Evolutionary conservation across 805 yeast genomes (phyloP).

Genomic region (Kluyveromyces siamensis): DNA sequence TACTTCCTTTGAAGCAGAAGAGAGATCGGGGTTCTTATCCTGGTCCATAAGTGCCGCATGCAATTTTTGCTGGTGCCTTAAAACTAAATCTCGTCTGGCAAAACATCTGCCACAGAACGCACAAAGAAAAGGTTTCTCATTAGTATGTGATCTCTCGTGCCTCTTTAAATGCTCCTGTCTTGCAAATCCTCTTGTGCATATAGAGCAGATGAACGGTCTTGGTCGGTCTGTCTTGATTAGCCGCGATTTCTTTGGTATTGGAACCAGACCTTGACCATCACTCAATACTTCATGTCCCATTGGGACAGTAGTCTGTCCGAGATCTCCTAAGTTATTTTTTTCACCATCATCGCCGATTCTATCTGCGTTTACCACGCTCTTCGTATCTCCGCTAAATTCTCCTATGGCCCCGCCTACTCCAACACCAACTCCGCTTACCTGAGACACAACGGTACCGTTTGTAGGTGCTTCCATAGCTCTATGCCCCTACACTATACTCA

Average conservation of each 20-base stretch:
- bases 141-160: conserved; percentile 90
- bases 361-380: not conserved
- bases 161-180: conserved; percentile 89
- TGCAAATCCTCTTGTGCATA: conserved; percentile 94
- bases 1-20: conserved; percentile 9
- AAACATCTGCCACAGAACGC: conserved; percentile 94
- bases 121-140: conserved; percentile 93
- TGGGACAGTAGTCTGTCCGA: not conserved
- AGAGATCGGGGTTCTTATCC: conserved; percentile 6
- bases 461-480: not conserved
- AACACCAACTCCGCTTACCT: not conserved
- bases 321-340: not conserved
- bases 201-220: conserved; percentile 81
- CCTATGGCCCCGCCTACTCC: not conserved
- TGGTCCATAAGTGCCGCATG: conserved; percentile 47
- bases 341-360: not conserved
- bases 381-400: not conserved
- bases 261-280: conserved; percentile 33
- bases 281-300: not conserved
- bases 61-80: conserved; percentile 90
- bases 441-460: not conserved
- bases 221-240: conserved; percentile 87
- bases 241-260: conserved; percentile 80
- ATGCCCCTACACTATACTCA: not conserved
- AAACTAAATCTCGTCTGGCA: conserved; percentile 79